phyloP scores from a whole-genome alignment of 2,329 filamentous ascomycete genomes.

The Cordyceps pruinosa region DNA sequence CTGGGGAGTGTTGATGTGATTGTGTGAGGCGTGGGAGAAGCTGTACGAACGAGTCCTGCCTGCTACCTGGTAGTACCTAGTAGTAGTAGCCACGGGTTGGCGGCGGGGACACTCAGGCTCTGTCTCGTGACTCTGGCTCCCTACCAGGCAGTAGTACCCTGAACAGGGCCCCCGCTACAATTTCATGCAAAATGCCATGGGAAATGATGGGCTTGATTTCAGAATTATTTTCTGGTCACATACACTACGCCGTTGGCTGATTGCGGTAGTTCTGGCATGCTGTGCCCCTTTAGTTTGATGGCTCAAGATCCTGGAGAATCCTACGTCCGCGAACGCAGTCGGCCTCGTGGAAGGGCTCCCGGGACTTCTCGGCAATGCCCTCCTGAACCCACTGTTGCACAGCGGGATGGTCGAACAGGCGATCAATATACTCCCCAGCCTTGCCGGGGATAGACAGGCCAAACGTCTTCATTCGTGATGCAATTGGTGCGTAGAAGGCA shows the following conservation, averaged over 20 bases:
- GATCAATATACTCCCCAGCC: slow-evolving; percentile 28
- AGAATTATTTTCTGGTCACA: too few relatives aligned
- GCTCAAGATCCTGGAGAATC: slow-evolving; percentile 24
- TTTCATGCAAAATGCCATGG: too few relatives aligned
- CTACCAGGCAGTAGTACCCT: too few relatives aligned
- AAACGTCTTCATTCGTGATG: slow-evolving; percentile 33
- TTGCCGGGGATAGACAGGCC: slow-evolving; percentile 24
- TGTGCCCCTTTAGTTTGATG: not conserved
- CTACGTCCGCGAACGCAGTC: slow-evolving; percentile 29
- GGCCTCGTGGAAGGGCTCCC: slow-evolving; percentile 31
- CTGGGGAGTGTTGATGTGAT: not conserved
- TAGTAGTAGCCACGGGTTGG: too few relatives aligned
- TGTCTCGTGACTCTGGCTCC: too few relatives aligned
- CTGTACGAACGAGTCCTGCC: not conserved
- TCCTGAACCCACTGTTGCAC: slow-evolving; percentile 32
- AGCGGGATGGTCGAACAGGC: slow-evolving; percentile 27
- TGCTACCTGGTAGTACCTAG: too few relatives aligned
- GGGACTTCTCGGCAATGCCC: slow-evolving; percentile 30
- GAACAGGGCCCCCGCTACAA: too few relatives aligned
- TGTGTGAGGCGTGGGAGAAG: slow-evolving; percentile 1
- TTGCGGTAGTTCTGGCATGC: not conserved
- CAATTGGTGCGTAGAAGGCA: slow-evolving; percentile 37
- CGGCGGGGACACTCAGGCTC: too few relatives aligned
- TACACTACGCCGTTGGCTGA: too few relatives aligned
- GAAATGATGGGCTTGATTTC: too few relatives aligned